Conservation (phyloP, 345 rosid species). For the Limnanthes douglasii region DNA sequence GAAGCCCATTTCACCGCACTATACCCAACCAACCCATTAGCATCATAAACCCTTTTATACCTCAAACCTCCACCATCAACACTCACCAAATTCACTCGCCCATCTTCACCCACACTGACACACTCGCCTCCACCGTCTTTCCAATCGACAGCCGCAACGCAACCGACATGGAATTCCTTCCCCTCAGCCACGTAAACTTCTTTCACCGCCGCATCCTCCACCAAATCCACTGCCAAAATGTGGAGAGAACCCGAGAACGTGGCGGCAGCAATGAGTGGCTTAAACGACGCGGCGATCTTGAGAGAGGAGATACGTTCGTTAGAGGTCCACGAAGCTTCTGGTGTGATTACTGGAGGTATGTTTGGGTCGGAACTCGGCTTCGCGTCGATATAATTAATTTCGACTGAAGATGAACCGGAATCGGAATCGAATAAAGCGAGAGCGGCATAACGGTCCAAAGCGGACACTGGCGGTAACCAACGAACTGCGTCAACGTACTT, state of each 20-base stretch:
- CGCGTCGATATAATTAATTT: slow-evolving; percentile 31
- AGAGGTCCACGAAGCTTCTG: slow-evolving; percentile 33
- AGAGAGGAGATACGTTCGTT: slow-evolving; percentile 62
- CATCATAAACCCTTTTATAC: slow-evolving; percentile 42
- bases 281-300: slow-evolving; percentile 16
- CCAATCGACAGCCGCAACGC: slow-evolving; percentile 50
- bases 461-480: slow-evolving; percentile 74
- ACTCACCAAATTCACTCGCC: slow-evolving; percentile 33
- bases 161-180: slow-evolving; percentile 33
- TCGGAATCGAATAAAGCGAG: slow-evolving; percentile 45
- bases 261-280: slow-evolving; percentile 35
- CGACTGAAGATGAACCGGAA: slow-evolving; percentile 29
- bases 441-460: slow-evolving; percentile 41
- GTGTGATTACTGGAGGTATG: slow-evolving; percentile 8
- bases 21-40: slow-evolving; percentile 61
- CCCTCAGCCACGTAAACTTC: slow-evolving; percentile 17
- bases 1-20: slow-evolving; percentile 82
- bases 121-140: slow-evolving; percentile 46
- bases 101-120: slow-evolving; percentile 53
- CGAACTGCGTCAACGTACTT: slow-evolving; percentile 56
- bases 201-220: slow-evolving; percentile 15
- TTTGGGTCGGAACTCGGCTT: slow-evolving; percentile 12
- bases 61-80: slow-evolving; percentile 19
- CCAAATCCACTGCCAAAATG: slow-evolving; percentile 18
- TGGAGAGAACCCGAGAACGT: slow-evolving; percentile 48